These are phyloP conservation scores for Melampsora americana DNA, from an alignment of 1,284 basidiomycete genomes.

Conservation along the genomic window DNA sequence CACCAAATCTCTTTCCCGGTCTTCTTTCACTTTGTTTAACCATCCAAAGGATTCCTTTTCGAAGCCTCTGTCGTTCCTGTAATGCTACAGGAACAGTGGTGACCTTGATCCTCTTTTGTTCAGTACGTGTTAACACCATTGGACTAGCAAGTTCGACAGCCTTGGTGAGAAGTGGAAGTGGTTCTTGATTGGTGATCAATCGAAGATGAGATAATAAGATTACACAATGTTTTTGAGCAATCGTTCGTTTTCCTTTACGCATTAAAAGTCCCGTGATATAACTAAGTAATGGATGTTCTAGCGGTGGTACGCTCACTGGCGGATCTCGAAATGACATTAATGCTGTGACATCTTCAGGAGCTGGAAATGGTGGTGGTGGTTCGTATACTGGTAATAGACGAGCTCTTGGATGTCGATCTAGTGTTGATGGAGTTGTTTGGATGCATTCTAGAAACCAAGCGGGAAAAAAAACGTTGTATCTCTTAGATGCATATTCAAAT, in stretches of 20 bases:
- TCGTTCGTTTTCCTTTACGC: conserved; percentile 35
- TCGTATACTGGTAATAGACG: conserved; percentile 31
- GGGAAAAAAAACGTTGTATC: neutral
- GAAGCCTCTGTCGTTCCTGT: conserved; percentile 26
- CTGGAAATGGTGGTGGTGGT: conserved; percentile 38
- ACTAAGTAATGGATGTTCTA: conserved; percentile 29
- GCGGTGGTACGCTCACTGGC: conserved; percentile 27
- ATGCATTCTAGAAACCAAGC: neutral
- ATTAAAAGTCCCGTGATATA: conserved; percentile 37
- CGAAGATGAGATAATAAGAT: conserved; percentile 24
- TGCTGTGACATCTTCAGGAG: conserved; percentile 5
- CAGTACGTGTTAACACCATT: conserved; percentile 19
- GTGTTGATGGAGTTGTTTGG: neutral
- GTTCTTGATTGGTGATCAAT: conserved; percentile 29
- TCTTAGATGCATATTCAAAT: neutral
- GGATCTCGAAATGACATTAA: conserved; percentile 37
- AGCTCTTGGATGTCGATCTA: conserved; percentile 35
- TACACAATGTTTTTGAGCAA: conserved; percentile 35
- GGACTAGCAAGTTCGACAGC: conserved; percentile 30
- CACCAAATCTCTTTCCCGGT: conserved; percentile 34
- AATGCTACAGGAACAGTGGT: conserved; percentile 37
- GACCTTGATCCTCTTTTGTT: conserved; percentile 35
- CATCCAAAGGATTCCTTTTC: conserved; percentile 38
- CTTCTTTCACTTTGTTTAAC: conserved; percentile 36
- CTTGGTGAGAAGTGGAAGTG: conserved; percentile 31